Percentiles rank a stretch among this genome's conserved stretches.
phyloP scores from a whole-genome alignment of 2,329 filamentous ascomycete species.

The Ceratocystis smalleyi region DNA sequence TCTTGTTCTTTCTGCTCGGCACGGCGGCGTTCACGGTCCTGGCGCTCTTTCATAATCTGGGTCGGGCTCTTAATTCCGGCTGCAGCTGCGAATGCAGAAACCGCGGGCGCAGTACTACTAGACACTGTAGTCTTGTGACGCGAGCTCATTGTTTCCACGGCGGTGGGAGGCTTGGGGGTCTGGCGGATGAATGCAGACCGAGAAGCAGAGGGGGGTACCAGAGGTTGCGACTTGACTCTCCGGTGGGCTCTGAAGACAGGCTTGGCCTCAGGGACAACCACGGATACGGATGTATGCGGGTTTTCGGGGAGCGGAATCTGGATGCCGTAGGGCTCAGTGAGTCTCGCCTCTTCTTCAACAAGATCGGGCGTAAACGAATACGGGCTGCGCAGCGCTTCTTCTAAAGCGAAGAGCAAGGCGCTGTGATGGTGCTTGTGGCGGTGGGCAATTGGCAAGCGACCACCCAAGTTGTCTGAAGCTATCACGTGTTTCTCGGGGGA shows the following conservation, averaged over 20 bases:
- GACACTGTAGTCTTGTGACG: conserved; percentile 13
- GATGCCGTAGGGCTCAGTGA: conserved; percentile 66
- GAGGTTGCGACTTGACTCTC: conserved; percentile 12
- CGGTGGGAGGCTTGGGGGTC: background rate
- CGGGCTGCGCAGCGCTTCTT: conserved; percentile 75
- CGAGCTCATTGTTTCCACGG: conserved; percentile 8
- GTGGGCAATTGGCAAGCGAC: conserved; percentile 31
- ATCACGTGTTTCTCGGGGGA: conserved; percentile 17
- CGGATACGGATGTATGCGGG: conserved; percentile 30
- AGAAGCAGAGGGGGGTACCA: conserved; percentile 7
- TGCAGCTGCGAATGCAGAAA: conserved; percentile 22
- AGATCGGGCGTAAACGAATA: conserved; percentile 69
- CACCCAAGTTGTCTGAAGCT: conserved; percentile 6
- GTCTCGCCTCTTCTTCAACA: conserved; percentile 76
- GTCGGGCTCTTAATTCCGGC: conserved; percentile 66
- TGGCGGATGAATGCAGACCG: conserved; percentile 1
- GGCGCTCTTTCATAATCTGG: conserved; percentile 78
- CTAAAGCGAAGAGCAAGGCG: conserved; percentile 81
- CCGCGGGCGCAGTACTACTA: conserved; percentile 9
- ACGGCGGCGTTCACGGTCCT: conserved; percentile 56
- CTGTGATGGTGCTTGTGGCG: conserved; percentile 75
- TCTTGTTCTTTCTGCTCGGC: conserved; percentile 51
- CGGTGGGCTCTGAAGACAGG: conserved; percentile 10
- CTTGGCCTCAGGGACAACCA: conserved; percentile 27
- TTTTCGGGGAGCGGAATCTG: conserved; percentile 33